Percentiles rank a stretch among this genome's conserved stretches.
Evolutionary conservation across 129 eudicot species (phyloP).

Genomic region (Lonicera japonica): DNA sequence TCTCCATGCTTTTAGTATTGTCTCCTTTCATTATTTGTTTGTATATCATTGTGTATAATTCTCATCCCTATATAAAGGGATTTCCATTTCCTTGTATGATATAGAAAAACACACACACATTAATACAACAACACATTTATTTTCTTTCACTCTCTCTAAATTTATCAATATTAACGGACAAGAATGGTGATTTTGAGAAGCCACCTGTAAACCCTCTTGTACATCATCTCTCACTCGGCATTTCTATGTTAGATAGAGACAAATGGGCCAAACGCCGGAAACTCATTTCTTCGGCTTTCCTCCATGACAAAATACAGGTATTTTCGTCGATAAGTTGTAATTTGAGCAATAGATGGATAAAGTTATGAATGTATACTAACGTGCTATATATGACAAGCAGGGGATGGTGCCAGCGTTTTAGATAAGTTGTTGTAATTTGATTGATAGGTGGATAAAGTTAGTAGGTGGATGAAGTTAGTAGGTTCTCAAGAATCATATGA

Average conservation of each 20-base stretch:
- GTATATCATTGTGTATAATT: too few relatives aligned
- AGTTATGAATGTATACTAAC: too few relatives aligned
- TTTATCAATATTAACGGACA: slow-evolving; percentile 8
- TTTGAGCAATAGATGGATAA: too few relatives aligned
- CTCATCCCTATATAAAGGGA: too few relatives aligned
- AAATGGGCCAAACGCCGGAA: slow-evolving; percentile 47
- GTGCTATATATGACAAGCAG: slow-evolving; percentile 1
- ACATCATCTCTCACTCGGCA: background rate
- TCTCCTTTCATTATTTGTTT: too few relatives aligned
- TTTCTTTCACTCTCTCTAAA: too few relatives aligned
- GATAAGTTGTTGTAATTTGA: slow-evolving; percentile 24
- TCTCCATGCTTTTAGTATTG: too few relatives aligned
- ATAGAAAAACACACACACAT: too few relatives aligned
- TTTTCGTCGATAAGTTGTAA: too few relatives aligned
- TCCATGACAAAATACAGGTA: slow-evolving; percentile 35
- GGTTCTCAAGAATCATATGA: slow-evolving; percentile 10
- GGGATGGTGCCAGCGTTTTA: slow-evolving; percentile 36
- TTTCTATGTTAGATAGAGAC: slow-evolving; percentile 26
- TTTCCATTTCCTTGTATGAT: too few relatives aligned
- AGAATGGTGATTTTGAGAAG: slow-evolving; percentile 17
- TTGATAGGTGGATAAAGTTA: slow-evolving; percentile 22
- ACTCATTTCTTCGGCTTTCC: slow-evolving; percentile 44
- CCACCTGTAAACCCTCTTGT: slow-evolving; percentile 9
- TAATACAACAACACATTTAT: too few relatives aligned
- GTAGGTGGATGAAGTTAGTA: too few relatives aligned